Evolutionary conservation across 768 basidiomycete species (phyloP), one percentile per base, ranked within the genome.

Genomic region (Vararia minispora): DNA sequence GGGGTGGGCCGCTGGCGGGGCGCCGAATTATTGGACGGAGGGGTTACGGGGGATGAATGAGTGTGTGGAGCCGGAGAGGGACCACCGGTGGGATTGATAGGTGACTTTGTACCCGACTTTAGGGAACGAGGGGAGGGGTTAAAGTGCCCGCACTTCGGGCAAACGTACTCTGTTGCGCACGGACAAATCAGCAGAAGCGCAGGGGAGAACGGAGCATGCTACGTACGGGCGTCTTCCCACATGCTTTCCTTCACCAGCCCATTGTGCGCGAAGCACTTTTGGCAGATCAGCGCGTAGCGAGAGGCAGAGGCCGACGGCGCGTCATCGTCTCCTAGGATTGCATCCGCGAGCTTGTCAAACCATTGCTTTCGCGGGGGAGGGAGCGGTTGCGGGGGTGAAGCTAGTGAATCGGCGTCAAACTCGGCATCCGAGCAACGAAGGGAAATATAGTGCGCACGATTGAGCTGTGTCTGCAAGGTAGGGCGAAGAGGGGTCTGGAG

Each of bases 311-410:
- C 55, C 26, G 49, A 45, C 4, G 71, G 61, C 21, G 60, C 62
- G 17, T 83, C 80, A 33, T 84, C 83, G 36, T 87, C 86, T 13
- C 89, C 89, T 2, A 92, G 66, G 30, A 94, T 64, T 3, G 80
- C 81, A 54, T 92, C 90, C 0, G 88, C 90, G 18, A 92, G 54
- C 49, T 82, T 84, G 61, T 92, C 90, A 51, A 79, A 85, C 83
- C 87, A 86, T 29, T 75, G 77, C 47, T 84, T 84, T 33, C 70
- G 76, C 11, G 75, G 72, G 2, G 69, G 61, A 7, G 66, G 72
- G 35, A 66, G 46, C 49, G 56, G 66, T 50, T 54, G 60, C 26
- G 58, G 62, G 2, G 67, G 62, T 4, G 47, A 55, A 14, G 59
- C 66, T 69, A 20, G 14, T 9, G 26, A 31, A 18, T 17, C 22